phyloP scores from a whole-genome alignment of 306 rosid species.

The Quercus aquifolioides region DNA sequence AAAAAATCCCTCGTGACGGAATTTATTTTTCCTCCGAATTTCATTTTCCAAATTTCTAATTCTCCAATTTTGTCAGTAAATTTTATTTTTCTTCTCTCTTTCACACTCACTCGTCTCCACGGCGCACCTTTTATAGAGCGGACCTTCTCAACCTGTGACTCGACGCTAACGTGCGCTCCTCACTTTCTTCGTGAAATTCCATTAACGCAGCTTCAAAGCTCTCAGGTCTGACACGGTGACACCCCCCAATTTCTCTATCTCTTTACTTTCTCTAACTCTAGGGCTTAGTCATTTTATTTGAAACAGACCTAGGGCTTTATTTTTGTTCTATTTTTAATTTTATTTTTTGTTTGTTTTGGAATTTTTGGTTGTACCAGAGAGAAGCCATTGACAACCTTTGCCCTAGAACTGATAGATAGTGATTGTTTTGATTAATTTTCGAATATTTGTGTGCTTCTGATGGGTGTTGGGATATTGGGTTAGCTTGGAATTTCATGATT shows the following conservation, averaged over 20 bases:
- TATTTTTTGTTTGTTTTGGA: neutral
- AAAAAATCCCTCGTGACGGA: neutral
- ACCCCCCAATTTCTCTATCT: neutral
- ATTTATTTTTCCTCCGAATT: neutral
- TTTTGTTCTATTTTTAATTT: neutral
- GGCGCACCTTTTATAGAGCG: conserved; percentile 47
- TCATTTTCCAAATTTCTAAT: neutral
- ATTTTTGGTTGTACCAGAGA: conserved; percentile 19
- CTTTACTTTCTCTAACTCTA: neutral
- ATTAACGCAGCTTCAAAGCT: conserved; percentile 17
- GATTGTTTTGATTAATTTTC: neutral
- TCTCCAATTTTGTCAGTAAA: neutral
- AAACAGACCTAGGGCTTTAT: conserved; percentile 37
- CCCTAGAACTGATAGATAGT: neutral
- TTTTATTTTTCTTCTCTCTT: neutral
- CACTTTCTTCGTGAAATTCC: conserved; percentile 32
- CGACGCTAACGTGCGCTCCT: conserved; percentile 54
- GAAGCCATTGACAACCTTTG: conserved; percentile 17
- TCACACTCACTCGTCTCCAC: conserved; percentile 20
- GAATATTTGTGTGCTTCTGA: conserved; percentile 8
- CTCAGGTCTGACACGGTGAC: conserved; percentile 27
- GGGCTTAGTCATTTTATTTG: conserved; percentile 22
- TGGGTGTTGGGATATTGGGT: conserved; percentile 20
- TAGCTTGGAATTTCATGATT: conserved; percentile 9
- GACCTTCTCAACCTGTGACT: conserved; percentile 26